phyloP scores from a whole-genome alignment of 2,329 filamentous ascomycete genomes.

The Aquanectria penicillioides region DNA sequence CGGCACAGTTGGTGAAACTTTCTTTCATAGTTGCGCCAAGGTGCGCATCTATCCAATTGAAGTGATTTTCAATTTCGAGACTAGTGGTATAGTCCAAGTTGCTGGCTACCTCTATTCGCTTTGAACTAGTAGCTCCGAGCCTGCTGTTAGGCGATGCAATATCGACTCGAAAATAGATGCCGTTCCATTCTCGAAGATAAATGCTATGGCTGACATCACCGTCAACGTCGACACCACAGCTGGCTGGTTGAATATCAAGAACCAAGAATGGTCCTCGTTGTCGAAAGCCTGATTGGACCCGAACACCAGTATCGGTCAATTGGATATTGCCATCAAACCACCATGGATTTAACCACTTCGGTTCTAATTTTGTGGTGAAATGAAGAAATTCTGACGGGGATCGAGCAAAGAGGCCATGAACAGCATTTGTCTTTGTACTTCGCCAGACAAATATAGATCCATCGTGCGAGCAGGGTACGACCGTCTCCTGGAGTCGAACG shows the following conservation, averaged over 20 bases:
- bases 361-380: not conserved
- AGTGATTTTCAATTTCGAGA: too few relatives aligned
- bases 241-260: not conserved
- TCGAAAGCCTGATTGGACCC: not conserved
- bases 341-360: not conserved
- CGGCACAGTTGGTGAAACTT: too few relatives aligned
- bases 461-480: not conserved
- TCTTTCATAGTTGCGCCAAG: too few relatives aligned
- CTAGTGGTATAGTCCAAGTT: too few relatives aligned
- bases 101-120: too few relatives aligned
- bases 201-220: not conserved
- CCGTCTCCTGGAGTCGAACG: not conserved
- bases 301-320: not conserved
- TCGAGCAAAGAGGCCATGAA: not conserved
- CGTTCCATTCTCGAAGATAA: not conserved
- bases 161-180: not conserved
- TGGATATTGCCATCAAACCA: not conserved
- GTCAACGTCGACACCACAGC: not conserved
- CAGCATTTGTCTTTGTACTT: not conserved
- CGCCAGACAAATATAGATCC: conserved; percentile 4
- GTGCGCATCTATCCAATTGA: too few relatives aligned
- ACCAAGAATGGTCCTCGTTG: too few relatives aligned
- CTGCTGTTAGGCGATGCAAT: too few relatives aligned
- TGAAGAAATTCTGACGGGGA: conserved; percentile 1
- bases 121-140: too few relatives aligned